Evolutionary conservation across 495 filamentous ascomycete genomes (phyloP).

Genomic region (Trypethelium eluteriae): DNA sequence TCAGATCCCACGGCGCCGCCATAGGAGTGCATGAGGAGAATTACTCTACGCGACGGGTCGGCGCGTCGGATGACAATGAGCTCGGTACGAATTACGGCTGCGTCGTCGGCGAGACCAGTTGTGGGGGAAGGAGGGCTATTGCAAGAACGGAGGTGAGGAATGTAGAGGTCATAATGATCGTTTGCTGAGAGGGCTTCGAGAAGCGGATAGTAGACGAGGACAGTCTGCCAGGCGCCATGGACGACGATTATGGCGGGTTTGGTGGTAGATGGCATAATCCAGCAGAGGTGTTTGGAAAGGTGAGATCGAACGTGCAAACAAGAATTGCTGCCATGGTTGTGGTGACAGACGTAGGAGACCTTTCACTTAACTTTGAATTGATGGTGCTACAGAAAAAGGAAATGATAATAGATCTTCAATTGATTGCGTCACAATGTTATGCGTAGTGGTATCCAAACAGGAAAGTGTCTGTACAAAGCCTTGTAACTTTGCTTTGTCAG

Average conservation of each 20-base stretch:
- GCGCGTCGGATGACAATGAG: neutral
- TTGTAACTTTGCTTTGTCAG: no score
- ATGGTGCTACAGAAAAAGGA: no score
- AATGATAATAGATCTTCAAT: no score
- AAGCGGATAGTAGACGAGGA: neutral
- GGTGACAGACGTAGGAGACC: no score
- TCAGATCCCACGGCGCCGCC: neutral
- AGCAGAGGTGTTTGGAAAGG: neutral
- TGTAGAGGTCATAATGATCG: neutral
- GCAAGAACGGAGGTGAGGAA: neutral
- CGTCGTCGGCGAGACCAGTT: neutral
- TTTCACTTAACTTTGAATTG: no score
- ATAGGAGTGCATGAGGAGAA: neutral
- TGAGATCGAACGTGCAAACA: neutral
- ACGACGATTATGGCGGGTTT: neutral
- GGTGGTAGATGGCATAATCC: neutral
- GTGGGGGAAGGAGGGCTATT: neutral
- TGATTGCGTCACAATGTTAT: no score
- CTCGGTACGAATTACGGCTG: neutral
- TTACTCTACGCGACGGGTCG: neutral
- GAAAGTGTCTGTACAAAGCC: no score
- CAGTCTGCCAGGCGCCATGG: neutral
- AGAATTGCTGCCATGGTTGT: no score
- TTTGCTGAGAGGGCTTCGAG: neutral
- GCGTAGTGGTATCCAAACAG: no score